These are phyloP conservation scores for Petrea volubilis DNA, from an alignment of 257 asterid genomes.

Conservation along the genomic window DNA sequence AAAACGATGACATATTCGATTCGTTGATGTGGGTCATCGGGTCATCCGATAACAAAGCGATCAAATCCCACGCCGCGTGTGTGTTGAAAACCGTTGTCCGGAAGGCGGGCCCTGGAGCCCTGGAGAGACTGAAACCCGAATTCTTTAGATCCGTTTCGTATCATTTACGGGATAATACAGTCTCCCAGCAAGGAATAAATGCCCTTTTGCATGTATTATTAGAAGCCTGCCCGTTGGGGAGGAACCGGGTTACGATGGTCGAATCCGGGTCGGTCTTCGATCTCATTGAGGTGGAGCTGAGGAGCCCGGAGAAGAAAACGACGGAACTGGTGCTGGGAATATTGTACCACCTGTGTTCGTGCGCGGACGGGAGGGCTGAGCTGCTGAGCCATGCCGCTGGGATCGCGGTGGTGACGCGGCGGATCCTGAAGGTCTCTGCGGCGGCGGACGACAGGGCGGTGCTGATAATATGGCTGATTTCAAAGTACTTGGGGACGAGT, in stretches of 20 bases:
- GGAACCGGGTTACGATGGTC: conserved; percentile 46
- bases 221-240: conserved; percentile 42
- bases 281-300: conserved; percentile 48
- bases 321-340: conserved; percentile 48
- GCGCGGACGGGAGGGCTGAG: conserved; percentile 73
- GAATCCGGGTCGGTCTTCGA: conserved; percentile 39
- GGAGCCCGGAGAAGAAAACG: conserved; percentile 30
- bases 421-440: conserved; percentile 49
- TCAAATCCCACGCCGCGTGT: conserved; percentile 37
- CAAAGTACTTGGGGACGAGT: conserved; percentile 39
- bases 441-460: conserved; percentile 50
- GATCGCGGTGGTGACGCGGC: conserved; percentile 43
- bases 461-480: conserved; percentile 36
- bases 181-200: conserved; percentile 22
- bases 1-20: conserved; percentile 29
- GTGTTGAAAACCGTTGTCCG: conserved; percentile 26
- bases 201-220: conserved; percentile 38
- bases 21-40: conserved; percentile 44
- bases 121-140: conserved; percentile 40
- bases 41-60: neutral
- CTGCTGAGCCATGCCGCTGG: conserved; percentile 58
- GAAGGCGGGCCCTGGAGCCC: conserved; percentile 5
- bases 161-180: conserved; percentile 3
- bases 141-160: conserved; percentile 25
- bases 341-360: conserved; percentile 41